Evolutionary conservation across 495 filamentous ascomycete species (phyloP).

Genomic region (Neurospora sp.): DNA sequence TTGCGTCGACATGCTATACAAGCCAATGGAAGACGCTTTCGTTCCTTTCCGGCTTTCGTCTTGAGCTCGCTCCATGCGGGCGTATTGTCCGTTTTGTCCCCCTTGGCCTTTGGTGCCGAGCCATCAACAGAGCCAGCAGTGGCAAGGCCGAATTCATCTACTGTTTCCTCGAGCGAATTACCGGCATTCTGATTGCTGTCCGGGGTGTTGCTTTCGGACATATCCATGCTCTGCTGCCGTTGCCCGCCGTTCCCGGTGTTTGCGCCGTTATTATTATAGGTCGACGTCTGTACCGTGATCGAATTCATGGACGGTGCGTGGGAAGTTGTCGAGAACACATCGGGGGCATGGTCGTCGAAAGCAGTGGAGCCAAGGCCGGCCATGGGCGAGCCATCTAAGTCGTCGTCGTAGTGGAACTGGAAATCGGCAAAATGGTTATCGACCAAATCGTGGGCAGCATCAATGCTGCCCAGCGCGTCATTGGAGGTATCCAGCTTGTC

Average conservation of each 20-base stretch:
- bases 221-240: conserved; percentile 27
- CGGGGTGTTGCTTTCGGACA: conserved; percentile 38
- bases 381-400: conserved; percentile 31
- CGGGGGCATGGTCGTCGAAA: conserved; percentile 30
- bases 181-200: conserved; percentile 35
- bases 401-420: conserved; percentile 33
- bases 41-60: not conserved
- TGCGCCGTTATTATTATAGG: conserved; percentile 3
- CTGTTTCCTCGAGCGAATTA: conserved; percentile 37
- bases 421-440: conserved; percentile 36
- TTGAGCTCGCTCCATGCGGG: conserved; percentile 36
- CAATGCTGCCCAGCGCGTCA: conserved; percentile 20
- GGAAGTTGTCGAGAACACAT: conserved; percentile 26
- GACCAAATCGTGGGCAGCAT: conserved; percentile 22
- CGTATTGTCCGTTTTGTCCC: conserved; percentile 46
- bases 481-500: conserved; percentile 19
- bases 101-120: conserved; percentile 40
- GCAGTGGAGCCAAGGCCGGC: conserved; percentile 17
- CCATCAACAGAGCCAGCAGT: conserved; percentile 35
- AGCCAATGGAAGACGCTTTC: conserved; percentile 72
- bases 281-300: conserved; percentile 22
- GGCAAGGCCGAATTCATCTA: conserved; percentile 44
- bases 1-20: conserved; percentile 95
- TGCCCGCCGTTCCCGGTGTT: conserved; percentile 8
- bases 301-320: conserved; percentile 24